phyloP scores from a whole-genome alignment of 768 basidiomycete species.

The Nevesoporus exiguus region DNA sequence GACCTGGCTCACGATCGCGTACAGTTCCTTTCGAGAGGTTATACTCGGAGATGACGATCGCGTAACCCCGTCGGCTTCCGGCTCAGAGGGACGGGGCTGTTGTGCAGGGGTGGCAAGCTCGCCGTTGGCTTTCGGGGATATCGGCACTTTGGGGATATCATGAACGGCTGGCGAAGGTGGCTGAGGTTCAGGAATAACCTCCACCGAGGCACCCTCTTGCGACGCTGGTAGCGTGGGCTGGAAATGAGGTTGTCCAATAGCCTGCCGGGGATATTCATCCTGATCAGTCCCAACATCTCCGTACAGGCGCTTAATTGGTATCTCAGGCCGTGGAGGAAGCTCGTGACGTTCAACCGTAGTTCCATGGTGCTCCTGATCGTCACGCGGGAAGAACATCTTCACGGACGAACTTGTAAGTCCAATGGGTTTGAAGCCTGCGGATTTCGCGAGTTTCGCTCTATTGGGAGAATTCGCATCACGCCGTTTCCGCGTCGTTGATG shows the following conservation, averaged over 20 bases:
- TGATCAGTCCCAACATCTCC: constrained; percentile 21
- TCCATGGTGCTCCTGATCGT: constrained; percentile 58
- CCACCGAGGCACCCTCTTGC: constrained; percentile 12
- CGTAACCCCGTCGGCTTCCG: constrained; percentile 22
- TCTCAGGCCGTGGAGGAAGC: constrained; percentile 18
- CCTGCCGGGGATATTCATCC: constrained; percentile 17
- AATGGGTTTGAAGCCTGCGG: constrained; percentile 66
- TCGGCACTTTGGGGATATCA: constrained; percentile 19
- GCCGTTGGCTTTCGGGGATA: constrained; percentile 27
- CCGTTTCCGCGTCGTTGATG: constrained; percentile 15
- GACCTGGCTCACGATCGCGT: constrained; percentile 87
- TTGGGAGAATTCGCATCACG: constrained; percentile 17
- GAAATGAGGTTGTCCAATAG: neutral
- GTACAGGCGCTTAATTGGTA: constrained; percentile 28
- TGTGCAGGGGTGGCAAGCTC: constrained; percentile 20
- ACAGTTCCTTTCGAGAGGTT: constrained; percentile 53
- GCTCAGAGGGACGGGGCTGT: constrained; percentile 21
- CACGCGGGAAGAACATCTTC: constrained; percentile 79
- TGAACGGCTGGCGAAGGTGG: constrained; percentile 17
- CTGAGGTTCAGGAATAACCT: constrained; percentile 9
- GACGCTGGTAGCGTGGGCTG: neutral
- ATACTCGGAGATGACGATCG: constrained; percentile 29
- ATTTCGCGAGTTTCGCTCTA: constrained; percentile 31
- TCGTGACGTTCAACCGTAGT: constrained; percentile 17
- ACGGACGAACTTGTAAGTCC: constrained; percentile 51